These are phyloP conservation scores for Eucalyptus tenuipes DNA, from an alignment of 345 rosid genomes.

Conservation along the genomic window DNA sequence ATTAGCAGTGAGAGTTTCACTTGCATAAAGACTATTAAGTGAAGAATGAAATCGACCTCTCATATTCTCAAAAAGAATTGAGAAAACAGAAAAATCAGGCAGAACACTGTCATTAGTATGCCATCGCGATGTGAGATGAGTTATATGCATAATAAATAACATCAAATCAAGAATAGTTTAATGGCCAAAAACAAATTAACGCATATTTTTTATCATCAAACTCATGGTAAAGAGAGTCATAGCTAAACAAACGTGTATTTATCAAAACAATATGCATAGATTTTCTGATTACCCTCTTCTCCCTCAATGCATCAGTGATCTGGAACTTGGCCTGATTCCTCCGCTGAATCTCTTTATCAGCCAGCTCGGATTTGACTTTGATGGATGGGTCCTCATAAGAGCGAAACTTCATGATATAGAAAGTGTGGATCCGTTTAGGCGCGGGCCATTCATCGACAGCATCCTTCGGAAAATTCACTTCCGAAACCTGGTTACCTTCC, in stretches of 20 bases:
- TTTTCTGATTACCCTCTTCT: conserved; percentile 44
- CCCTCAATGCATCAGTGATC: conserved; percentile 32
- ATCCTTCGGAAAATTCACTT: conserved; percentile 40
- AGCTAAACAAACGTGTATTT: background rate
- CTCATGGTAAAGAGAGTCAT: background rate
- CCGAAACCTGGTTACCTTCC: conserved; percentile 19
- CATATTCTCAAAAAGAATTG: background rate
- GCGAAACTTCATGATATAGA: conserved; percentile 46
- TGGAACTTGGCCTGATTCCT: conserved; percentile 21
- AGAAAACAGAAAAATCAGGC: background rate
- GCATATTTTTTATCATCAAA: background rate
- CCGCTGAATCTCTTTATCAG: conserved; percentile 50
- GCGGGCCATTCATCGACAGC: conserved; percentile 82
- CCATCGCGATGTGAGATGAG: background rate
- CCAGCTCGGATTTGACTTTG: conserved; percentile 45
- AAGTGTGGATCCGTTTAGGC: conserved; percentile 39
- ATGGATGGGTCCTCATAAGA: conserved; percentile 45
- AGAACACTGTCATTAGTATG: background rate
- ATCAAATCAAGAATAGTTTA: background rate
- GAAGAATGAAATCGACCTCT: background rate
- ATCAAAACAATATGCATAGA: background rate
- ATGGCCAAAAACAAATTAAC: background rate
- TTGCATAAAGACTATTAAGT: background rate
- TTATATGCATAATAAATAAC: background rate
- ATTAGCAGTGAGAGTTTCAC: background rate